A percentile compares a stretch with the other conserved stretches of the same genome.
phyloP scores from a whole-genome alignment of 148 eudicot genomes.

The Amaranthus hypochondriacus region DNA sequence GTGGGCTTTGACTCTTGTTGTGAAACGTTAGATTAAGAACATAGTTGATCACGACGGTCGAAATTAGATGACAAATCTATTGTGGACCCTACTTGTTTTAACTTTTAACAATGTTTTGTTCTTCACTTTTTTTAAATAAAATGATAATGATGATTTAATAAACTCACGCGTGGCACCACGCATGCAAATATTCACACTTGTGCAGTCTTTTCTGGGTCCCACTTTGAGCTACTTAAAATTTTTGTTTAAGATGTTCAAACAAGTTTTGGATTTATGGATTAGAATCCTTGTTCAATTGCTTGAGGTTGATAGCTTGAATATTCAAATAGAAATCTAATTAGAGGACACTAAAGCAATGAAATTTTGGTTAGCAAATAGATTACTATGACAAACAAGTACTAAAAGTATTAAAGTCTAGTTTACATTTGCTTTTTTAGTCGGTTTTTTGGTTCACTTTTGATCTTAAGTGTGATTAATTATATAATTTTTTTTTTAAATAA shows the following conservation, averaged over 20 bases:
- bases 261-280: background rate
- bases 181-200: slow-evolving; percentile 4
- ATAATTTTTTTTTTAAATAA: too few relatives aligned
- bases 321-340: too few relatives aligned
- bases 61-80: background rate
- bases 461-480: too few relatives aligned
- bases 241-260: background rate
- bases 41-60: background rate
- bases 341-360: too few relatives aligned
- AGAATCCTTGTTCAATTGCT: too few relatives aligned
- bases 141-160: background rate
- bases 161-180: slow-evolving; percentile 16
- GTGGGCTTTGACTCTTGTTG: slow-evolving; percentile 27
- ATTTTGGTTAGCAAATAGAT: too few relatives aligned
- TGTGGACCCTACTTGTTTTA: slow-evolving; percentile 7
- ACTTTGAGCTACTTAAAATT: background rate
- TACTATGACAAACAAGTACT: too few relatives aligned
- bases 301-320: too few relatives aligned
- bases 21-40: slow-evolving; percentile 16
- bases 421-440: too few relatives aligned
- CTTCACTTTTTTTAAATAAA: background rate
- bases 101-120: slow-evolving; percentile 15
- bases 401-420: too few relatives aligned
- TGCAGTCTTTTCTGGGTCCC: background rate
- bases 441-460: too few relatives aligned